Percentiles rank a stretch among this genome's conserved stretches.
phyloP scores from a whole-genome alignment of 2,329 filamentous ascomycete genomes.

The Amphichorda felina region DNA sequence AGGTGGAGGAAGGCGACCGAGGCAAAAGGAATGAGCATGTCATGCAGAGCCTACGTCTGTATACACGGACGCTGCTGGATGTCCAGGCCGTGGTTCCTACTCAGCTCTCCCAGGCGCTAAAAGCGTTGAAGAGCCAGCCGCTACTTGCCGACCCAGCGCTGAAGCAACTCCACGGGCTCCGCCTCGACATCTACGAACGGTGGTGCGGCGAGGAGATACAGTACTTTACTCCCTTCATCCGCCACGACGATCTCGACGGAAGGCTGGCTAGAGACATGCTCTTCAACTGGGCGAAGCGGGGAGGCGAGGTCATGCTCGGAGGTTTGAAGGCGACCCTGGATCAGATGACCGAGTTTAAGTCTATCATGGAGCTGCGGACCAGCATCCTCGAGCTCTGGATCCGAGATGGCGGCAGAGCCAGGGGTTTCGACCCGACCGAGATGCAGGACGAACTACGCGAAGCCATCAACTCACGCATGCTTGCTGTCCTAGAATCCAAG shows the following conservation, averaged over 20 bases:
- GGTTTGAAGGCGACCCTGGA: constrained; percentile 50
- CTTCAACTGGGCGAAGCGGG: constrained; percentile 49
- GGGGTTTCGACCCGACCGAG: constrained; percentile 54
- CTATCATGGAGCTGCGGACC: constrained; percentile 58
- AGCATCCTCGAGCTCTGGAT: constrained; percentile 67
- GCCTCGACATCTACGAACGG: constrained; percentile 63
- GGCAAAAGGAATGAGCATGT: constrained; percentile 35
- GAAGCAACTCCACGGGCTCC: constrained; percentile 53
- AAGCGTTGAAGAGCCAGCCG: constrained; percentile 54
- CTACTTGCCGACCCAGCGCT: constrained; percentile 63
- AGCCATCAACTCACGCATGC: constrained; percentile 57
- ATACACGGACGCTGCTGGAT: constrained; percentile 64
- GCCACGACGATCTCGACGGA: constrained; percentile 63
- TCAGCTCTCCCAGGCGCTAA: constrained; percentile 57
- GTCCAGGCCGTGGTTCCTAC: constrained; percentile 66
- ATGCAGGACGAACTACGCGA: constrained; percentile 59
- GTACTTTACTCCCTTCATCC: constrained; percentile 78
- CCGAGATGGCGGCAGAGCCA: constrained; percentile 48
- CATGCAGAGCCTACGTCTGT: constrained; percentile 56
- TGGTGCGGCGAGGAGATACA: constrained; percentile 78
- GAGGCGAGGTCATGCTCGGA: constrained; percentile 45
- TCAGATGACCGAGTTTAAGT: constrained; percentile 51
- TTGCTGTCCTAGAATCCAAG: constrained; percentile 49
- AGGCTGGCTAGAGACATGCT: constrained; percentile 48
- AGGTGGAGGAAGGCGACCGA: constrained; percentile 29